These are phyloP conservation scores for Fraxinus paxiana DNA, from an alignment of 305 asterid species.

Conservation along the genomic window DNA sequence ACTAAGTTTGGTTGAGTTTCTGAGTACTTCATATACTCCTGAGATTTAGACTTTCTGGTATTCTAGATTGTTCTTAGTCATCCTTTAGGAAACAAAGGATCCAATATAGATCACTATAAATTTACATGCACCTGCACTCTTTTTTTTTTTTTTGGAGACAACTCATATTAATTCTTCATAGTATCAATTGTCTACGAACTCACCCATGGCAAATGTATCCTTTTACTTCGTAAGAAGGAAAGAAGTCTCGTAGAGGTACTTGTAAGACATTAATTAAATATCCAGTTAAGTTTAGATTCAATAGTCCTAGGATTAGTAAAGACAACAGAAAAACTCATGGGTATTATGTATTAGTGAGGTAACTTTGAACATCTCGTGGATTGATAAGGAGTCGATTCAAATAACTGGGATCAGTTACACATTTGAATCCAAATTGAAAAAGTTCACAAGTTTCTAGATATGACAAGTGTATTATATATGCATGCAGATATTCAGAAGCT, in stretches of 20 bases:
- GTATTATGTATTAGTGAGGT: neutral
- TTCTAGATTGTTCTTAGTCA: neutral
- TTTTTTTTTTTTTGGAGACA: neutral
- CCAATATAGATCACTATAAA: neutral
- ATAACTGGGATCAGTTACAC: neutral
- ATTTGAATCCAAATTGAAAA: slow-evolving; percentile 15
- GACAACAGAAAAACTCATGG: neutral
- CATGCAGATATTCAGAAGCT: neutral
- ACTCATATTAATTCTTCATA: neutral
- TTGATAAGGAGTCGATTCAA: neutral
- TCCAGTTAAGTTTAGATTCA: slow-evolving; percentile 8
- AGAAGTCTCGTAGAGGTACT: neutral
- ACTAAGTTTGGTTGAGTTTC: neutral
- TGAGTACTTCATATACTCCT: neutral
- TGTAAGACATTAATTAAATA: neutral
- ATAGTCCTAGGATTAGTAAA: slow-evolving; percentile 1
- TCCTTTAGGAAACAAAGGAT: neutral
- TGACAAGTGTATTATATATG: neutral
- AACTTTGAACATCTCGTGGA: slow-evolving; percentile 13
- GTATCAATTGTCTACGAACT: slow-evolving; percentile 1
- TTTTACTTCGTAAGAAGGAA: slow-evolving; percentile 15
- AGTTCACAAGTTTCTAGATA: neutral
- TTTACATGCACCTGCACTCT: neutral
- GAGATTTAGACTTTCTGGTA: neutral
- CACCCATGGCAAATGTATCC: slow-evolving; percentile 5